phyloP scores from a whole-genome alignment of 495 filamentous ascomycete genomes.

The Penicillium antarcticum region DNA sequence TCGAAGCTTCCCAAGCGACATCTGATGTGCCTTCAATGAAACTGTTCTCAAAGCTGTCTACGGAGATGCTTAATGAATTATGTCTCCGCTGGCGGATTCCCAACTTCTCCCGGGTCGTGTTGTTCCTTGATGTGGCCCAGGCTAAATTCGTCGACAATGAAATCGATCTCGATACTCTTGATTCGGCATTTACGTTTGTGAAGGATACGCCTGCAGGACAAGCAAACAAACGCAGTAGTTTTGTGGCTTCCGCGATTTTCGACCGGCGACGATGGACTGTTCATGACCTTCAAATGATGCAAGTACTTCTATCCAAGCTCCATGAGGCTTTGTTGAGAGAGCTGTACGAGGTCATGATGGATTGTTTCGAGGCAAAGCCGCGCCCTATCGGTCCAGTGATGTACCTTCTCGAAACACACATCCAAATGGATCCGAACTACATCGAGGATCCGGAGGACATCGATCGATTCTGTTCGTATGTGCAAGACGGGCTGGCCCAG shows the following conservation, averaged over 20 bases:
- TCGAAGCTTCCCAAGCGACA: constrained; percentile 50
- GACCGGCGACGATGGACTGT: constrained; percentile 75
- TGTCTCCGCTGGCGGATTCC: constrained; percentile 89
- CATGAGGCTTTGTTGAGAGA: constrained; percentile 85
- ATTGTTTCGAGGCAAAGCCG: constrained; percentile 82
- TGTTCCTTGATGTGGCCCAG: constrained; percentile 81
- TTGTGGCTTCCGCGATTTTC: constrained; percentile 43
- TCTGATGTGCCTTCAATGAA: constrained; percentile 54
- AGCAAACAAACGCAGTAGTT: constrained; percentile 44
- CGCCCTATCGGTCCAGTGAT: constrained; percentile 77
- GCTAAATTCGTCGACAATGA: constrained; percentile 86
- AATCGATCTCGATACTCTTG: constrained; percentile 74
- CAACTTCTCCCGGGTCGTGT: constrained; percentile 70
- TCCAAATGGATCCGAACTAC: constrained; percentile 75
- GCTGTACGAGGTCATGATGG: constrained; percentile 78
- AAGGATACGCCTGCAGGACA: constrained; percentile 64
- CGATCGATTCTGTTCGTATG: constrained; percentile 62
- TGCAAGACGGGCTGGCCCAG: constrained; percentile 67
- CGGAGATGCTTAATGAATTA: constrained; percentile 80
- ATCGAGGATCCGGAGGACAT: constrained; percentile 63
- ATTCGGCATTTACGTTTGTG: constrained; percentile 74
- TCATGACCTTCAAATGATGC: constrained; percentile 71
- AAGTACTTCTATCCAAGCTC: constrained; percentile 67
- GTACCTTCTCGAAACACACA: constrained; percentile 78
- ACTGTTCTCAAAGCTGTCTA: constrained; percentile 76